Conservation (phyloP, 352 stramenopile species). For the Globisporangium paddicum region DNA sequence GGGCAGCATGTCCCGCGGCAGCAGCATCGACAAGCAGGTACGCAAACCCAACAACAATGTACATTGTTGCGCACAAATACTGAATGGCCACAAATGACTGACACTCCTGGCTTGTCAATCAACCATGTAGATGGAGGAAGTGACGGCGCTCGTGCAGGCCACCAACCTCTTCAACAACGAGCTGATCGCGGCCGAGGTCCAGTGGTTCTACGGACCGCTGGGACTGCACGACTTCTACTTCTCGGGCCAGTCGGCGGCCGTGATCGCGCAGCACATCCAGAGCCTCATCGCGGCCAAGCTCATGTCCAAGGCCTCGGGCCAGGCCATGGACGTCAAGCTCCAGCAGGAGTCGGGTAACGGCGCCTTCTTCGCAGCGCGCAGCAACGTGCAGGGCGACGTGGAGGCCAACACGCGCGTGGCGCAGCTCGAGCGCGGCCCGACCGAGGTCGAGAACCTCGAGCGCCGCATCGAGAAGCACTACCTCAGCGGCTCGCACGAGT, state of each 20-base stretch:
- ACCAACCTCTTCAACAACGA: conserved; percentile 57
- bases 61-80: too few relatives aligned
- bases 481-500: conserved; percentile 55
- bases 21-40: conserved; percentile 14
- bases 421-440: conserved; percentile 45
- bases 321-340: conserved; percentile 75
- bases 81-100: background rate
- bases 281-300: conserved; percentile 78
- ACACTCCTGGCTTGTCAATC: too few relatives aligned
- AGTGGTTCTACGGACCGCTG: conserved; percentile 80
- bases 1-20: conserved; percentile 12
- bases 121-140: conserved; percentile 71
- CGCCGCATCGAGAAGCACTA: conserved; percentile 78
- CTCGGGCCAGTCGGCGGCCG: conserved; percentile 43
- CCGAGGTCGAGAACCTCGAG: conserved; percentile 71
- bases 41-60: background rate
- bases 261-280: conserved; percentile 79
- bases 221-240: conserved; percentile 87
- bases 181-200: conserved; percentile 59
- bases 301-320: conserved; percentile 73
- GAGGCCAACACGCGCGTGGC: conserved; percentile 43
- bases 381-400: conserved; percentile 71
- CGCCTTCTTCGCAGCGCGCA: conserved; percentile 80
- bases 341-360: conserved; percentile 63
- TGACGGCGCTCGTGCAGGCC: conserved; percentile 47